phyloP scores from a whole-genome alignment of 116 monocot genomes.

The Cymodocea nodosa region DNA sequence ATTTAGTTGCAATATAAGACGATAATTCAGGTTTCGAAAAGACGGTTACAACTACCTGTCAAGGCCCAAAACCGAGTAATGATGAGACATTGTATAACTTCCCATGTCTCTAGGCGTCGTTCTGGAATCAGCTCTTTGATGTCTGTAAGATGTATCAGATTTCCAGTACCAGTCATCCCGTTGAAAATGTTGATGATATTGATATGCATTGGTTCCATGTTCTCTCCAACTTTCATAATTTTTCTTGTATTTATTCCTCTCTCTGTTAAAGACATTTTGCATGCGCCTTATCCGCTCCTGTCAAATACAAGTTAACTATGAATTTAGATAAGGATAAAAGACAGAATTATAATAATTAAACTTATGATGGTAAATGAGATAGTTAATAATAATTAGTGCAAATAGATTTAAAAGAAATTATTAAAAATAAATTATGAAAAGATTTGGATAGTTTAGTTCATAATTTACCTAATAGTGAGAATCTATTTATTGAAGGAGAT shows the following conservation, averaged over 20 bases:
- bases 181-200: slow-evolving; percentile 54
- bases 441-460: no score
- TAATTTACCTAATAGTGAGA: no score
- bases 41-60: slow-evolving; percentile 42
- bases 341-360: no score
- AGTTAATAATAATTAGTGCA: background rate
- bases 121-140: slow-evolving; percentile 40
- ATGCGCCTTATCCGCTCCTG: slow-evolving; percentile 97
- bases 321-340: background rate
- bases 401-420: background rate
- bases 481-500: no score
- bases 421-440: no score
- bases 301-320: background rate
- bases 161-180: slow-evolving; percentile 98
- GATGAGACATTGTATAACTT: slow-evolving; percentile 62
- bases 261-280: slow-evolving; percentile 98
- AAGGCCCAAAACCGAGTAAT: slow-evolving; percentile 86
- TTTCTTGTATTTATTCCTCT: slow-evolving; percentile 67
- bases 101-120: slow-evolving; percentile 24
- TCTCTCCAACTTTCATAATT: slow-evolving; percentile 79
- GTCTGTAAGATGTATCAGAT: slow-evolving; percentile 49
- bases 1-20: no score
- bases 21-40: background rate
- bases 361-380: no score
- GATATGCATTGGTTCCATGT: slow-evolving; percentile 48